These are phyloP conservation scores for Vitis rotundifolia DNA, from an alignment of 164 flowering plant species.

Conservation along the genomic window DNA sequence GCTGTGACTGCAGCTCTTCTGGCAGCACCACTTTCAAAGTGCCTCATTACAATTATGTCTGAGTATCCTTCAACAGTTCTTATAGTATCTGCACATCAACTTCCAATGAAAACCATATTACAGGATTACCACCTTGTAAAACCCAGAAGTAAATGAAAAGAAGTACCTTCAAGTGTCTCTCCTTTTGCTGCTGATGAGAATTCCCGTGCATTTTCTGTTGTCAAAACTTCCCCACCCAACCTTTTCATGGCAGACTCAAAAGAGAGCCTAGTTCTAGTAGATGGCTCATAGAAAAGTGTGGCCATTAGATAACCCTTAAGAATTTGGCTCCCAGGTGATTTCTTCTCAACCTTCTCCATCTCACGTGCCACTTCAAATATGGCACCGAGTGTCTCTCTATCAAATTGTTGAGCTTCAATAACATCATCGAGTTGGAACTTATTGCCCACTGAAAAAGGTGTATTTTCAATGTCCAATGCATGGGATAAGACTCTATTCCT, in stretches of 20 bases:
- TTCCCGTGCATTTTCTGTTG: constrained; percentile 97
- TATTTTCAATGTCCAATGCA: constrained; percentile 31
- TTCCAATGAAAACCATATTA: constrained; percentile 6
- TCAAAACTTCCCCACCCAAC: constrained; percentile 95
- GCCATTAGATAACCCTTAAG: constrained; percentile 94
- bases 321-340: constrained; percentile 63
- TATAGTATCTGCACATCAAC: constrained; percentile 71
- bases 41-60: constrained; percentile 96
- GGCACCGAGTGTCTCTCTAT: constrained; percentile 68
- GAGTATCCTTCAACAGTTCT: constrained; percentile 96
- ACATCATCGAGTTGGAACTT: constrained; percentile 90
- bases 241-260: constrained; percentile 99
- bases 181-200: constrained; percentile 99
- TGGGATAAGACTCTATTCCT: constrained; percentile 28
- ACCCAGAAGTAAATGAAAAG: neutral
- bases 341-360: constrained; percentile 87
- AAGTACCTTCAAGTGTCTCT: constrained; percentile 96
- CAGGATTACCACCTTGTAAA: neutral
- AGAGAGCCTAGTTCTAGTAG: constrained; percentile 95
- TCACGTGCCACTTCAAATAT: constrained; percentile 86
- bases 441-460: constrained; percentile 40
- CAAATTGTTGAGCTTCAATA: constrained; percentile 93
- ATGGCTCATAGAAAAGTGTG: constrained; percentile 94
- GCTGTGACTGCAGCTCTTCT: constrained; percentile 87
- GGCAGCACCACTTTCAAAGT: constrained; percentile 98